Evolutionary conservation across 352 stramenopile species (phyloP), one percentile per base, ranked within the genome.

Genomic region (Blastocystis sp.): DNA sequence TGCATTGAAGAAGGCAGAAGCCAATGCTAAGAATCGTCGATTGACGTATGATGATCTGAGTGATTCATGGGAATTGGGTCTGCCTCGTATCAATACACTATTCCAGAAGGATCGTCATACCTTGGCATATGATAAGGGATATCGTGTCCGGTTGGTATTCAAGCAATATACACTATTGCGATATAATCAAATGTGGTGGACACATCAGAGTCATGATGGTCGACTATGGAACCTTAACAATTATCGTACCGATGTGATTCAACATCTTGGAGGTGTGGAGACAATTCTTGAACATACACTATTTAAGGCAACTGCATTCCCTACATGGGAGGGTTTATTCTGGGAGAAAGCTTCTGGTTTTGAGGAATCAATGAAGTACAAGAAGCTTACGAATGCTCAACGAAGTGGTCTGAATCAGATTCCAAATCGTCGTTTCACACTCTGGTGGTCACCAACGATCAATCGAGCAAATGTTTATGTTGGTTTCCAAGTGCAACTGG

Each of bases 161-260:
- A 98, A 98, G 90, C 93, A 97, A 66, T 99, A 98, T 91, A 96
- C 98, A 90, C 92, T 98, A 73, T 89, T 96, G 67, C 92, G 96
- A 54, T 93, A 98, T 58, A 98, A 99, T 88, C 96, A 96, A 42
- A 99, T 99, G 89, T 99, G 96, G 95, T 99, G 96, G 97, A 99
- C 96, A 21, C 93, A 97, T 89, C 92, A 95, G 88, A 93, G 96
- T 2, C 97, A 99, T 89, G 97, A 99, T 90, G 97, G 97, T 88
- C 99, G 99, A 89, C 90, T 99, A 42, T 99, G 97, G 97, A 99
- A 99, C 91, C 89, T 99, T 29, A 99, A 99, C 92, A 98, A 98
- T 77, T 99, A 99, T 89, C 94, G 97, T 77, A 99, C 97, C 52
- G 97, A 99, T 92, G 98, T 99, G 94, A 99, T 99, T 88, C 97